Conservation (phyloP, 2,329 filamentous ascomycete genomes). For the Chrysoporthe cubensis region DNA sequence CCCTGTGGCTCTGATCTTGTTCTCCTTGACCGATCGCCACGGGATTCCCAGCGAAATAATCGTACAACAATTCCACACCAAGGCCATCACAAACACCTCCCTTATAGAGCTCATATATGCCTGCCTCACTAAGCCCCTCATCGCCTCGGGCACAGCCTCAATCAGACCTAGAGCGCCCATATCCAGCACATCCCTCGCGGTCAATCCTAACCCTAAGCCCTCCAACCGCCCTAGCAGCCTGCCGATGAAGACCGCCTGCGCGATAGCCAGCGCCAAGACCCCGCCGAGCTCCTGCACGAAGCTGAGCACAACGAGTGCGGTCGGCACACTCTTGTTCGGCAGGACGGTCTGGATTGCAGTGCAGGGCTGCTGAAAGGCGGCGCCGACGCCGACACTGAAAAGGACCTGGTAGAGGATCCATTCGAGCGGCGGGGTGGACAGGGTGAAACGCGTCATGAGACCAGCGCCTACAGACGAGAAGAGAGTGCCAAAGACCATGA, state of each 20-base stretch:
- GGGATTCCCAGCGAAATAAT: background rate
- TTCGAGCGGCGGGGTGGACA: conserved; percentile 46
- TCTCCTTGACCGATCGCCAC: conserved; percentile 12
- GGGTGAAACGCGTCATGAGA: conserved; percentile 54
- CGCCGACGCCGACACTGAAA: conserved; percentile 29
- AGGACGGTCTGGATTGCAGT: conserved; percentile 8
- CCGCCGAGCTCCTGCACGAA: conserved; percentile 10
- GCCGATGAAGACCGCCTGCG: conserved; percentile 5
- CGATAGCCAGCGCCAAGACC: background rate
- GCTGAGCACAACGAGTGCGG: conserved; percentile 1
- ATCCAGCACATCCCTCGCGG: conserved; percentile 4
- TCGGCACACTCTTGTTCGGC: background rate
- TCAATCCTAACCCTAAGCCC: background rate
- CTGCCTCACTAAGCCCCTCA: background rate
- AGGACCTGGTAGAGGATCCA: conserved; percentile 63
- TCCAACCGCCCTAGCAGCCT: background rate
- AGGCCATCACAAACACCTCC: conserved; percentile 6
- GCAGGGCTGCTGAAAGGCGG: conserved; percentile 8
- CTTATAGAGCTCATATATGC: conserved; percentile 6
- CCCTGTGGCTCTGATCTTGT: conserved; percentile 13
- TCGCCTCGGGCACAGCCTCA: background rate
- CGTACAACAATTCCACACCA: background rate
- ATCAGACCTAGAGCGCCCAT: background rate
- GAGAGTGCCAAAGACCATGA: conserved; percentile 47
- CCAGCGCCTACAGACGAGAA: conserved; percentile 37